Evolutionary conservation across 306 rosid species (phyloP).

Genomic region (Malus sylvestris): DNA sequence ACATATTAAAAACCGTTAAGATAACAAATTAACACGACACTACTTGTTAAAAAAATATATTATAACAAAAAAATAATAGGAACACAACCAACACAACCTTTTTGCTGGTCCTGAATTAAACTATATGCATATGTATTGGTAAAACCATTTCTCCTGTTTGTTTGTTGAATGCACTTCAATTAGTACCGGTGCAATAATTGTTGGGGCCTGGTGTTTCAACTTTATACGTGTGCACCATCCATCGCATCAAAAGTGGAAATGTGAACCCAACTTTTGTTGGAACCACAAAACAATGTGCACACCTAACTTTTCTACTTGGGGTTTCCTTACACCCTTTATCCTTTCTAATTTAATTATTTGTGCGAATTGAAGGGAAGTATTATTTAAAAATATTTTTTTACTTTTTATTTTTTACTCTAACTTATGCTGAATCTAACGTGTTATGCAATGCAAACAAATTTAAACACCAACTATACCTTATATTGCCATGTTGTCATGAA

Average conservation of each 20-base stretch:
- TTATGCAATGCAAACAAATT: too few relatives aligned
- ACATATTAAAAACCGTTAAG: too few relatives aligned
- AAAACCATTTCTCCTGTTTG: background rate
- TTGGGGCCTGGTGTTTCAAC: background rate
- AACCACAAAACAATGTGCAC: background rate
- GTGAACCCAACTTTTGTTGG: background rate
- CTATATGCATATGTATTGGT: background rate
- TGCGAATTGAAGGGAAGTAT: too few relatives aligned
- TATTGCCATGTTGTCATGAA: too few relatives aligned
- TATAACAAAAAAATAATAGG: too few relatives aligned
- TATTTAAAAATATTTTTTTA: too few relatives aligned
- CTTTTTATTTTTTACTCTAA: too few relatives aligned
- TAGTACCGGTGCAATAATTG: background rate
- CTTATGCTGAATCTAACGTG: too few relatives aligned
- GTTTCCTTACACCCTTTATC: background rate
- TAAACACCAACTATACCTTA: too few relatives aligned
- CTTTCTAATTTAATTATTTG: background rate
- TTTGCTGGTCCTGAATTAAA: background rate
- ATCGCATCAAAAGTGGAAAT: background rate
- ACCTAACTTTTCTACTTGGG: background rate
- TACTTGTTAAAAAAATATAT: too few relatives aligned
- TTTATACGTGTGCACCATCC: background rate
- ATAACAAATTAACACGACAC: too few relatives aligned
- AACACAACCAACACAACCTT: too few relatives aligned
- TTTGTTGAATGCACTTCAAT: background rate